Percentiles rank a stretch among this genome's conserved stretches.
Conservation (phyloP, 2,329 filamentous ascomycete species). For the Chaetothyriales sp. region DNA sequence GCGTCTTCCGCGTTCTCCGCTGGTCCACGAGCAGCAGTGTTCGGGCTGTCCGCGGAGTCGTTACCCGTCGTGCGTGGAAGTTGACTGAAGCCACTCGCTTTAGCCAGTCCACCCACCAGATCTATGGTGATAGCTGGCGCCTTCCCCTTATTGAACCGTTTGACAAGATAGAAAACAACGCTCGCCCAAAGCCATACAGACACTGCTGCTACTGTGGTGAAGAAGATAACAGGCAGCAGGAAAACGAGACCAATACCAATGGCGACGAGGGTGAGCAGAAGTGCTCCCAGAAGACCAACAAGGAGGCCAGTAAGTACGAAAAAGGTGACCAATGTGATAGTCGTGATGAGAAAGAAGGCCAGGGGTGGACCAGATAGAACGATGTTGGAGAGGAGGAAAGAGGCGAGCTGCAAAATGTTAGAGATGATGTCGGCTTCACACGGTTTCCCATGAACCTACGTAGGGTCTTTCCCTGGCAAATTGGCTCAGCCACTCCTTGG, state of each 20-base stretch:
- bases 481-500: slow-evolving; percentile 38
- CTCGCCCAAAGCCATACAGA: slow-evolving; percentile 57
- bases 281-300: slow-evolving; percentile 36
- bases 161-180: slow-evolving; percentile 35
- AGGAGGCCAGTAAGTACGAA: slow-evolving; percentile 47
- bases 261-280: slow-evolving; percentile 54
- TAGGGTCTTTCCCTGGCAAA: slow-evolving; percentile 55
- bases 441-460: not conserved
- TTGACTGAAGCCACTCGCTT: slow-evolving; percentile 4
- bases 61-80: slow-evolving; percentile 4
- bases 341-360: slow-evolving; percentile 54
- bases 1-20: not conserved
- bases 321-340: slow-evolving; percentile 48
- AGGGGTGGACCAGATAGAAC: slow-evolving; percentile 54
- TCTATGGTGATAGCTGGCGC: slow-evolving; percentile 8
- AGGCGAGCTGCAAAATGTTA: slow-evolving; percentile 35
- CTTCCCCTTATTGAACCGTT: slow-evolving; percentile 15
- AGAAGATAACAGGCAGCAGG: slow-evolving; percentile 54
- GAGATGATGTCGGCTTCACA: slow-evolving; percentile 50
- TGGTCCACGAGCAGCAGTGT: not conserved
- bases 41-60: not conserved
- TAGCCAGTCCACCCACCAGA: slow-evolving; percentile 3
- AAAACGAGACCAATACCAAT: slow-evolving; percentile 52
- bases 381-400: slow-evolving; percentile 53
- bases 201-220: slow-evolving; percentile 49